Evolutionary conservation across 1,139 yeast species (phyloP), one percentile per base, ranked within the genome.

Genomic region (Maudiozyma humilis): DNA sequence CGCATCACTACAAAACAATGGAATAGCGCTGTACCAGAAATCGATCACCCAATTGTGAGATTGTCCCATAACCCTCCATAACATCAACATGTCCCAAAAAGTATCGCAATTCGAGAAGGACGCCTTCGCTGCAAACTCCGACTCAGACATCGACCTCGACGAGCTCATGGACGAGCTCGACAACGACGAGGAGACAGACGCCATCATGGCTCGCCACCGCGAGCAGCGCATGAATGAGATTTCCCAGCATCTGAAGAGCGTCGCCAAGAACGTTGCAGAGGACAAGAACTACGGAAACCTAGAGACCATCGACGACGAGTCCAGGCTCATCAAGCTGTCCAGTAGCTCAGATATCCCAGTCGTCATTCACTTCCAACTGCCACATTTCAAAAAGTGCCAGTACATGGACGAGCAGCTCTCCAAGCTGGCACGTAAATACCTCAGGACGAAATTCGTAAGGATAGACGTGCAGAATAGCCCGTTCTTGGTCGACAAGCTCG

Each of bases 381-480:
- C 78, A 3, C 65, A 67, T 35, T 86, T 85, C 56, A 58, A 60
- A 23, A 75, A 81, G 47, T 85, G 95, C 61, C 62, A 65, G 39
- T 64, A 70, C 20, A 75, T 85, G 82, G 76, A 79, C 51, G 62
- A 67, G 3, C 69, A 70, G 43, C 60, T 82, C 41, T 59, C 61
- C 45, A 47, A 44, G 36, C 52, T 80, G 19, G 79, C 93, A 0
- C 70, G 70, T 43, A 76, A 73, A 49, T 86, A 85, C 60, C 56
- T 82, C 32, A 65, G 68, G 1, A 68, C 84, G 2, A 70, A 70
- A 48, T 75, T 83, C 45, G 63, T 78, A 23, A 69, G 73, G 41
- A 72, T 83, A n/a, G 68, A 72, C 46, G 95, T 85, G 0, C 73
- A 70, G 36, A 65, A 73, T 23, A 83, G 89, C 1, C 88, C 94